These are phyloP conservation scores for Forsythia suspensa DNA, from an alignment of 257 asterid genomes.

Conservation along the genomic window DNA sequence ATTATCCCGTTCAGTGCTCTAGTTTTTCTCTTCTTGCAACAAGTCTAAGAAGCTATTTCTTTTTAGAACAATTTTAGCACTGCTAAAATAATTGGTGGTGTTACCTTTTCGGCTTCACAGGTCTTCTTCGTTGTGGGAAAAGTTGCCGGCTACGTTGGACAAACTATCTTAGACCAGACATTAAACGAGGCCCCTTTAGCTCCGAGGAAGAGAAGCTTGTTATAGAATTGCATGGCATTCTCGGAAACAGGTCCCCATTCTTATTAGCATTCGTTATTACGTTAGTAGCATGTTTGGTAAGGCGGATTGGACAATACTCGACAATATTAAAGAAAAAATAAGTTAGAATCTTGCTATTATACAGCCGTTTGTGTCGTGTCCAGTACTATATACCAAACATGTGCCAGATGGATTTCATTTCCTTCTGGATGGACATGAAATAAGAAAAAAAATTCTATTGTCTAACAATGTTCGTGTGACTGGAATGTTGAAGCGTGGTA, in stretches of 20 bases:
- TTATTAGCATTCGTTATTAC: neutral
- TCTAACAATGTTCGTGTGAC: too few relatives aligned
- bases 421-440: too few relatives aligned
- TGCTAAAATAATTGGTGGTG: too few relatives aligned
- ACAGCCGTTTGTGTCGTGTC: too few relatives aligned
- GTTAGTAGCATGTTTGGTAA: neutral
- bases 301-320: neutral
- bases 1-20: neutral
- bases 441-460: too few relatives aligned
- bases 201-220: slow-evolving; percentile 87
- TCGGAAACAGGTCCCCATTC: slow-evolving; percentile 71
- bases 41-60: neutral
- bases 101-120: slow-evolving; percentile 27
- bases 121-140: slow-evolving; percentile 94
- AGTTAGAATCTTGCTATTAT: too few relatives aligned
- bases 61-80: neutral
- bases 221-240: slow-evolving; percentile 82
- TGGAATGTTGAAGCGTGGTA: too few relatives aligned
- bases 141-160: slow-evolving; percentile 92
- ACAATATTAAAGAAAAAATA: too few relatives aligned
- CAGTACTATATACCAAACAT: too few relatives aligned
- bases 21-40: neutral
- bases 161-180: slow-evolving; percentile 91
- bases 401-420: too few relatives aligned
- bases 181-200: slow-evolving; percentile 79